Percentiles rank a stretch among this genome's conserved stretches.
Conservation (phyloP, 208 protist species). For the Strigomonas galati region DNA sequence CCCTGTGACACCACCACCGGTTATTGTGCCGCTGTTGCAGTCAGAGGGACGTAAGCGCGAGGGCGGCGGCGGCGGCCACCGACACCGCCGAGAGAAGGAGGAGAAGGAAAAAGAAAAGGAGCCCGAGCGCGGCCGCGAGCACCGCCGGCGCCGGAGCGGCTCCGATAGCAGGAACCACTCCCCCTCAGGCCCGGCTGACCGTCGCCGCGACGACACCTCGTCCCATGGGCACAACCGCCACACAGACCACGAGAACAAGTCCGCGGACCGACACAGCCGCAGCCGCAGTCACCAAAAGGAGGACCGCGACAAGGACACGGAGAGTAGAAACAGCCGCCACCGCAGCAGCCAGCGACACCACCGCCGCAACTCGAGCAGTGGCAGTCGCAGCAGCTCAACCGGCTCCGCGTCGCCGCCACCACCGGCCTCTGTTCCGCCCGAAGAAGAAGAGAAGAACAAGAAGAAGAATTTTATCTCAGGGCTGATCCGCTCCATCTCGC, state of each 20-base stretch:
- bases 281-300: constrained; percentile 4
- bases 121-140: background rate
- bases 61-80: background rate
- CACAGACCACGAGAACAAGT: background rate
- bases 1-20: background rate
- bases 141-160: background rate
- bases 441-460: background rate
- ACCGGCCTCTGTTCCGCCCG: background rate
- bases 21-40: background rate
- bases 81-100: background rate
- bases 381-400: constrained; percentile 2
- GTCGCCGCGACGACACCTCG: background rate
- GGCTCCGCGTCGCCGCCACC: background rate
- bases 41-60: background rate
- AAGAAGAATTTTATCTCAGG: background rate
- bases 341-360: background rate
- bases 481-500: no score
- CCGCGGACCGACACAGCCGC: background rate
- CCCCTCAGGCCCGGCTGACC: background rate
- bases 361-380: background rate
- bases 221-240: background rate
- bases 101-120: constrained; percentile 3
- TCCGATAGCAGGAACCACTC: background rate
- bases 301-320: background rate
- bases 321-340: background rate